These are phyloP conservation scores for Sequoiadendron giganteum DNA, from an alignment of 75 land plant species.

Conservation along the genomic window DNA sequence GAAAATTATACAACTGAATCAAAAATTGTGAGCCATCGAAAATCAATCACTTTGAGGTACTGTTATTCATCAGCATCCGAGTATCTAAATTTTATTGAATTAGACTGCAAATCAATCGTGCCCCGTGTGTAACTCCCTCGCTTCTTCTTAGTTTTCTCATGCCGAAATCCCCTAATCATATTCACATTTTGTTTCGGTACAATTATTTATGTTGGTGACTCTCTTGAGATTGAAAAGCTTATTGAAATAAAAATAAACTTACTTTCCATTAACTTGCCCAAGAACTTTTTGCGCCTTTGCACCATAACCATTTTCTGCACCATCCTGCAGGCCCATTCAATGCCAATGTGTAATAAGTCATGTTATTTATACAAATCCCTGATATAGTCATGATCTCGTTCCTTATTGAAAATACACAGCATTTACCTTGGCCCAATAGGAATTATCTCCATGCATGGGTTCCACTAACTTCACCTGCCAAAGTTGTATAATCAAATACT, in stretches of 20 bases:
- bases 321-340: slow-evolving; percentile 43
- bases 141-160: slow-evolving; percentile 96
- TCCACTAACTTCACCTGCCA: slow-evolving; percentile 60
- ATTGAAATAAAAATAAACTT: slow-evolving; percentile 5
- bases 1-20: not conserved
- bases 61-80: slow-evolving; percentile 57
- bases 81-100: slow-evolving; percentile 78
- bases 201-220: slow-evolving; percentile 1
- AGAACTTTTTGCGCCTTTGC: slow-evolving; percentile 91
- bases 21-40: not conserved
- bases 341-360: not conserved
- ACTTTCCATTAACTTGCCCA: slow-evolving; percentile 91
- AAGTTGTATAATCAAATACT: not conserved
- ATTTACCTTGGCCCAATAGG: slow-evolving; percentile 90
- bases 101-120: slow-evolving; percentile 63
- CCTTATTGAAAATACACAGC: not conserved
- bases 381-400: not conserved
- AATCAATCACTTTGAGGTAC: not conserved
- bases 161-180: slow-evolving; percentile 72
- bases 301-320: slow-evolving; percentile 86
- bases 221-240: not conserved
- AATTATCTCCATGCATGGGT: slow-evolving; percentile 70
- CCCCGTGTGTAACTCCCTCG: slow-evolving; percentile 92
- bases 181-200: not conserved
- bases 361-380: not conserved